phyloP scores from a whole-genome alignment of 208 protist genomes.

The Herpetomonas muscarum region DNA sequence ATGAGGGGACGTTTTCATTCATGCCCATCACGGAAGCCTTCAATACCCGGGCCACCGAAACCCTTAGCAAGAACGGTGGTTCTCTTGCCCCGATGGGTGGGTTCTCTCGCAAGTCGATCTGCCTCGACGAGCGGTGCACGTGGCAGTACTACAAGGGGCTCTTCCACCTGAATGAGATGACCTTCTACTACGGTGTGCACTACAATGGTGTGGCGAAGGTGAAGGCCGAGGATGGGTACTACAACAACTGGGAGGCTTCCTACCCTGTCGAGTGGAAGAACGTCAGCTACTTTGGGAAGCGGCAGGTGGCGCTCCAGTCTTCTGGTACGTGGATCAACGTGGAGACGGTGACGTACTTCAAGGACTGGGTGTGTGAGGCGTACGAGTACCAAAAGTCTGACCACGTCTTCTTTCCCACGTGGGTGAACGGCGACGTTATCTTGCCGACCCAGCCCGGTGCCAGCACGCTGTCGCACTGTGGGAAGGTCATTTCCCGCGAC shows the following conservation, averaged over 20 bases:
- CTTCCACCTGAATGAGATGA: slow-evolving; percentile 34
- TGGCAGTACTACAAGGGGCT: slow-evolving; percentile 62
- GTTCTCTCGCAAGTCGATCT: slow-evolving; percentile 29
- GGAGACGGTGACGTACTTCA: slow-evolving; percentile 32
- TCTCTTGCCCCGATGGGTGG: slow-evolving; percentile 37
- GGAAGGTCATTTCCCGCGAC: slow-evolving; percentile 25
- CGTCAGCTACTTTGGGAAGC: slow-evolving; percentile 39
- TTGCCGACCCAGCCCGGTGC: slow-evolving; percentile 1
- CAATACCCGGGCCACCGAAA: slow-evolving; percentile 15
- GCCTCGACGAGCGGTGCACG: slow-evolving; percentile 30
- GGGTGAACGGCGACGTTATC: slow-evolving; percentile 43
- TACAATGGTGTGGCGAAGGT: slow-evolving; percentile 13
- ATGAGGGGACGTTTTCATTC: slow-evolving; percentile 36
- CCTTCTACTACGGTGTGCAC: slow-evolving; percentile 50
- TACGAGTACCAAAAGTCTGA: slow-evolving; percentile 55
- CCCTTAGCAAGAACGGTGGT: slow-evolving; percentile 19
- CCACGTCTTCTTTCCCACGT: slow-evolving; percentile 42
- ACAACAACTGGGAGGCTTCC: slow-evolving; percentile 13
- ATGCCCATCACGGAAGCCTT: slow-evolving; percentile 51
- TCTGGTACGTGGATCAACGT: slow-evolving; percentile 43
- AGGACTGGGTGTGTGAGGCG: slow-evolving; percentile 53
- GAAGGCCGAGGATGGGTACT: slow-evolving; percentile 11
- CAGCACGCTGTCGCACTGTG: slow-evolving; percentile 26
- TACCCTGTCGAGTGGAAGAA: slow-evolving; percentile 38
- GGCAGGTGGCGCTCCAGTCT: slow-evolving; percentile 31